A percentile compares a stretch with the other conserved stretches of the same genome.
Conservation (phyloP, 2,329 filamentous ascomycete species). For the Hypoxylon sp. region DNA sequence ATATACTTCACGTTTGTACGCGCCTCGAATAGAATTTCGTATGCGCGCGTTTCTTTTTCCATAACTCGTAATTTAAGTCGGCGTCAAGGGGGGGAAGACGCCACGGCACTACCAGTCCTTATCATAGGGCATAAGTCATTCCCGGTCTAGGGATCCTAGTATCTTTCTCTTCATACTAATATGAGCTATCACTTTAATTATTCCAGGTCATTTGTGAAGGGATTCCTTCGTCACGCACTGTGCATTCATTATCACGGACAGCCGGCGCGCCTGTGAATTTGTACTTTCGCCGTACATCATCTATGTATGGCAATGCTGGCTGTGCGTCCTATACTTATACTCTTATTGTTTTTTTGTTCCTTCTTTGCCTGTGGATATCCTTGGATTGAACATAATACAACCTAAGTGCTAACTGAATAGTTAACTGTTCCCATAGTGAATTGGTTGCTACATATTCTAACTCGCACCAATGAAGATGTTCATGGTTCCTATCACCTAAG, state of each 20-base stretch:
- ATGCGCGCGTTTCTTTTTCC: conserved; percentile 25
- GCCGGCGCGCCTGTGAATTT: conserved; percentile 7
- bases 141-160: background rate
- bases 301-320: background rate
- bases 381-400: background rate
- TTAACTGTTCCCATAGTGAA: background rate
- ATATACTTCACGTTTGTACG: background rate
- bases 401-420: background rate
- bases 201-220: background rate
- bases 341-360: background rate
- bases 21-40: background rate
- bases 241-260: conserved; percentile 6
- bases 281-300: conserved; percentile 5
- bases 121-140: background rate
- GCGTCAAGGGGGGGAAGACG: background rate
- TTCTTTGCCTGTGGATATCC: background rate
- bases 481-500: background rate
- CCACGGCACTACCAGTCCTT: background rate
- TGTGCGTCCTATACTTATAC: background rate
- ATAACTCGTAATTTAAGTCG: conserved; percentile 6
- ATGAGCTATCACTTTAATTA: conserved; percentile 17
- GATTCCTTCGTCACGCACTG: background rate
- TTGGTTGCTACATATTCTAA: background rate
- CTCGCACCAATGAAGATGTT: background rate
- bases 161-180: conserved; percentile 8